Conservation (phyloP, 176 grass and related monocot species). For the Echinochloa phyllopogon region DNA sequence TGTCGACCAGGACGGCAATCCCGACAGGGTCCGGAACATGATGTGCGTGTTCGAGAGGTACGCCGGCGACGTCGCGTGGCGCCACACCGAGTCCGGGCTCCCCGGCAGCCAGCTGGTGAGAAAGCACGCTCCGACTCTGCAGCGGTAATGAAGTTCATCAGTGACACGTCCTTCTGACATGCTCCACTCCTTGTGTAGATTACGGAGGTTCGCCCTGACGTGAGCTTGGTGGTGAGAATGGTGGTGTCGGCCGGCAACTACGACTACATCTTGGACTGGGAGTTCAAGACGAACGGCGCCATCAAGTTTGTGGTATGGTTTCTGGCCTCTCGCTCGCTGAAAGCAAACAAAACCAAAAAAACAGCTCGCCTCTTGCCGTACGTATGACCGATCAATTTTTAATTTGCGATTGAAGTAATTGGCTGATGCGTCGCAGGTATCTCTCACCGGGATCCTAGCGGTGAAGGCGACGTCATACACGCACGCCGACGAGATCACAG, state of each 20-base stretch:
- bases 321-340: no score
- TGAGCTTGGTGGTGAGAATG: constrained; percentile 84
- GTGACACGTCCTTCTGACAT: no score
- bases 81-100: constrained; percentile 75
- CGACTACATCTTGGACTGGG: constrained; percentile 89
- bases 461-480: constrained; percentile 61
- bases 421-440: constrained; percentile 61
- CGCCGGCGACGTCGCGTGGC: constrained; percentile 71
- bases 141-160: background rate
- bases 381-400: no score
- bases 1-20: constrained; percentile 57
- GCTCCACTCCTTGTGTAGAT: no score
- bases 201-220: constrained; percentile 76
- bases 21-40: constrained; percentile 45
- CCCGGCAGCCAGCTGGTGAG: constrained; percentile 56
- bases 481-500: constrained; percentile 54
- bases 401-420: no score
- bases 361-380: constrained; percentile 29
- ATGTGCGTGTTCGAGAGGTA: constrained; percentile 86
- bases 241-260: constrained; percentile 75
- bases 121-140: background rate
- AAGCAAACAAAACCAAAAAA: no score
- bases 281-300: constrained; percentile 81
- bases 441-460: constrained; percentile 59
- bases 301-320: constrained; percentile 69